Evolutionary conservation across 2,329 filamentous ascomycete species (phyloP), one percentile per base, ranked within the genome.

Genomic region (Penicillium sp.): DNA sequence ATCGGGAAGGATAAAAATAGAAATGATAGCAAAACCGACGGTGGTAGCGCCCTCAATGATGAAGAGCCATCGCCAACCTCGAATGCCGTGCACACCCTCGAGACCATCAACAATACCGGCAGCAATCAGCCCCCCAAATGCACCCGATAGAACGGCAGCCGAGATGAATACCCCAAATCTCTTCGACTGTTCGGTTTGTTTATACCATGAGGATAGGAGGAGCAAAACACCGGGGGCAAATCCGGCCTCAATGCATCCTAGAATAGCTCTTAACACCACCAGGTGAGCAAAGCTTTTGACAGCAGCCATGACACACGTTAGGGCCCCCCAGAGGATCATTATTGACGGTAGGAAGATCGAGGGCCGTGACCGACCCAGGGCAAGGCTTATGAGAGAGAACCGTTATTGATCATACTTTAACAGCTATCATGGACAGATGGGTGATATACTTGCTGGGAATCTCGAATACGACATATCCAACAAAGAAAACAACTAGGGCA

Each of bases 161-260:
- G 83, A 81, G 57, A 84, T 81, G 60, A 83, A 85, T 2, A 86
- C 66, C 5, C 76, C 80, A 39, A 83, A 81, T 2, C 84, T 78
- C 43, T 82, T 82, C 1, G 80, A 78, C 37, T 85, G 77, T 59
- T 87, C 83, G 11, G 77, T 76, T 48, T 77, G 80, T 55, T 81
- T 80, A 63, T 86, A 86, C 83, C 83, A 87, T 1, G 76, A 82
- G 0, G 80, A 82, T 9, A 86, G 73, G 18, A 82, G 45, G 18
- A 63, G 49, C 3, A 66, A 34, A 8, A 66, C 52, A 14, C 62
- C 60, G 1, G 62, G 64, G 3, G 58, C 55, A 48, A 65, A 64
- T 0, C 61, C 60, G 1, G 62, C 56, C 39, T 65, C 64, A 10
- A 67, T 40, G 13, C 55, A 57, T 16, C 63, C 61, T 26, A 61